Percentiles rank a stretch among this genome's conserved stretches.
phyloP scores from a whole-genome alignment of 768 basidiomycete genomes.

The Termitomyces sp. region DNA sequence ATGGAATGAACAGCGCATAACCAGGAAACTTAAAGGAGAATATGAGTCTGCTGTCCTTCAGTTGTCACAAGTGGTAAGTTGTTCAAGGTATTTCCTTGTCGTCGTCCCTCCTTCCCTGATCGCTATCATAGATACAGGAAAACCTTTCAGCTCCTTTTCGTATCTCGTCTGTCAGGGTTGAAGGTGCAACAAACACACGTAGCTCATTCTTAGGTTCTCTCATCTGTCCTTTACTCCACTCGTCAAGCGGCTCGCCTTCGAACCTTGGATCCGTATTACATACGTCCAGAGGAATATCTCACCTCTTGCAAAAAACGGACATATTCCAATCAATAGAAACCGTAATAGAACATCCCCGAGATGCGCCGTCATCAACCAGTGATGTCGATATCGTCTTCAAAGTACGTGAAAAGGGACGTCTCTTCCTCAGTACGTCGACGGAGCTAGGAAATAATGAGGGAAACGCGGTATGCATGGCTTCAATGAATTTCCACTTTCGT shows the following conservation, averaged over 20 bases:
- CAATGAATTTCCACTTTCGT: neutral
- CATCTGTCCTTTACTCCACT: conserved; percentile 53
- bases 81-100: neutral
- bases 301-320: conserved; percentile 64
- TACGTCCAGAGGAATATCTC: conserved; percentile 60
- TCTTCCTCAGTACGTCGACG: conserved; percentile 77
- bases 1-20: conserved; percentile 75
- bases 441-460: conserved; percentile 94
- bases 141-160: conserved; percentile 63
- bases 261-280: conserved; percentile 65
- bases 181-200: conserved; percentile 71
- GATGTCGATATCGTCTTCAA: conserved; percentile 81
- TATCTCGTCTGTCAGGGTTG: conserved; percentile 74
- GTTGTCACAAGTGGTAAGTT: conserved; percentile 40
- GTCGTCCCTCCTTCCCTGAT: neutral
- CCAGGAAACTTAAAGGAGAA: conserved; percentile 63
- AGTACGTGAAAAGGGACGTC: conserved; percentile 68
- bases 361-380: conserved; percentile 43
- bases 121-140: conserved; percentile 45
- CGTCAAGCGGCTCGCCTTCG: conserved; percentile 14
- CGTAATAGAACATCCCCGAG: conserved; percentile 51
- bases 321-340: conserved; percentile 69
- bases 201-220: conserved; percentile 77
- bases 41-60: conserved; percentile 67
- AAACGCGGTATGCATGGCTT: conserved; percentile 61